Evolutionary conservation across 2,329 filamentous ascomycete genomes (phyloP), one percentile per base, ranked within the genome.

Genomic region (Phyllosticta citriasiana): DNA sequence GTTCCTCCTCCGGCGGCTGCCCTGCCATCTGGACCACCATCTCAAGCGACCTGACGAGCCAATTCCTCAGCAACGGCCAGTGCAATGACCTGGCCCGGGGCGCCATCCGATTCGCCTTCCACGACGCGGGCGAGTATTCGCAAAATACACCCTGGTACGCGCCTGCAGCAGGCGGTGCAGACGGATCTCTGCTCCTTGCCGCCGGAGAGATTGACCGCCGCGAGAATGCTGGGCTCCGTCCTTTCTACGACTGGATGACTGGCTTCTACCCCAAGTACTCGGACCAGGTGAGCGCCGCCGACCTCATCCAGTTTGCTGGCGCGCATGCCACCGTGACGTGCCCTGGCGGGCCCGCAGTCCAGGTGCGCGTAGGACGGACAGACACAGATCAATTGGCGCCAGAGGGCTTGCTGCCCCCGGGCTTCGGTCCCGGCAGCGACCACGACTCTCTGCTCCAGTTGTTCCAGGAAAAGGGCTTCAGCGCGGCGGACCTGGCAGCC

Each of bases 381-480:
- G 80, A 83, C 65, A 71, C 74, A 50, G 66, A 69, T 12, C 65
- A 65, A 6, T 71, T 76, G 4, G 73, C 75, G 0, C 78, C 78
- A 0, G 68, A 71, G 2, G 77, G 76, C 4, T 74, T 78, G 47
- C 74, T 84, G 10, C 81, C 82, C 0, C 40, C 59, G 3, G 59
- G 53, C 3, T 60, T 60, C 53, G 67, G 72, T 33, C 72, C 74
- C 0, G 71, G 73, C 56, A 72, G 73, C 57, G 63, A 70, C 22
- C 77, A 78, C 33, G 71, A 78, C 47, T 70, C 68, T 9, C 71
- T 82, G 52, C 73, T 82, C 56, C 65, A 71, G 3, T 72, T 81
- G 5, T 84, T 83, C 68, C 61, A 66, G 30, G 75, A 74, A 64
- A 83, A 83, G 70, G 80, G 80, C 1, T 79, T 84, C 70, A 71